phyloP scores from a whole-genome alignment of 176 grass and related monocot genomes.

The Juncus effusus region DNA sequence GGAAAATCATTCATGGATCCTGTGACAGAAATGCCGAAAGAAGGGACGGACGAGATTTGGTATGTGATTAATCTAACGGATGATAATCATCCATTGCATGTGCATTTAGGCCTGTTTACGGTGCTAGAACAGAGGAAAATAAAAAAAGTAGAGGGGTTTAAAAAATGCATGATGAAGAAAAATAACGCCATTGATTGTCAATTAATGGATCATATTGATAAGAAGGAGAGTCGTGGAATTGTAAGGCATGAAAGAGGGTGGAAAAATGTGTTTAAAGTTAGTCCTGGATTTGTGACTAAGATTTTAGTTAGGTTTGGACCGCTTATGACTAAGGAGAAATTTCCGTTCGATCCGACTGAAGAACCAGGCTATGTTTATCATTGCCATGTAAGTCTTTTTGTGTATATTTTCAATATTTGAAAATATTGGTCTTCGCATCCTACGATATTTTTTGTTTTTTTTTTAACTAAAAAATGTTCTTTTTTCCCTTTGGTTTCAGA shows the following conservation, averaged over 20 bases:
- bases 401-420: not conserved
- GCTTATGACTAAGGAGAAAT: slow-evolving; percentile 25
- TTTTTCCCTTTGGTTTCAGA: slow-evolving; percentile 34
- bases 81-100: slow-evolving; percentile 88
- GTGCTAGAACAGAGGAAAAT: slow-evolving; percentile 50
- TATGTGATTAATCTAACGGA: slow-evolving; percentile 88
- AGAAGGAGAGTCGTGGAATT: slow-evolving; percentile 16
- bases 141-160: slow-evolving; percentile 40
- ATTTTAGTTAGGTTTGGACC: slow-evolving; percentile 67
- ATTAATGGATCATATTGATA: slow-evolving; percentile 25
- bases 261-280: slow-evolving; percentile 96
- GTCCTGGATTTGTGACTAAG: slow-evolving; percentile 41
- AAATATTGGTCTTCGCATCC: not conserved
- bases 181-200: slow-evolving; percentile 52
- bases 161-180: slow-evolving; percentile 52
- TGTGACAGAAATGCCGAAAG: slow-evolving; percentile 70
- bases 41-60: slow-evolving; percentile 72
- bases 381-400: slow-evolving; percentile 58
- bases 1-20: slow-evolving; percentile 50
- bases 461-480: not conserved
- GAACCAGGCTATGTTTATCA: slow-evolving; percentile 91
- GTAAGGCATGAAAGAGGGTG: slow-evolving; percentile 56
- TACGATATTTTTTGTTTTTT: not conserved
- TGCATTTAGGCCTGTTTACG: slow-evolving; percentile 59
- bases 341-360: slow-evolving; percentile 56